Base-by-base conservation (phyloP, 75 land plant genomes). In the Selaginella moellendorffii region DNA sequence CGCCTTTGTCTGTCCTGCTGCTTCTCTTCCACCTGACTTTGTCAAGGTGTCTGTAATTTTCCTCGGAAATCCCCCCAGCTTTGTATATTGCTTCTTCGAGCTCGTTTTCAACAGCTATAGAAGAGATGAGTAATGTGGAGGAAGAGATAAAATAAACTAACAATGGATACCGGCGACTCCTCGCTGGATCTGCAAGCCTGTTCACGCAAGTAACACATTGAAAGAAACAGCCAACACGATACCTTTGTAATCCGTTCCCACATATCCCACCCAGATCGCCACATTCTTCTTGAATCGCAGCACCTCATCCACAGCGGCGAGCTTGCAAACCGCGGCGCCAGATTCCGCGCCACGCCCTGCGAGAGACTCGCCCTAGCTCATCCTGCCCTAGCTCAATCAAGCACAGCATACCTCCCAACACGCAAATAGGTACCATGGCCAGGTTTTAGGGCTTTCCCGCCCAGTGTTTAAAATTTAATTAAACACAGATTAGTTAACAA, bases 1-100 rank as follows among this genome's bases (percentile, higher is more conserved):
- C 99, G 69, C 99, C 99, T 70, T 93, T 93, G 67, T 93, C 99
- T 46, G 99, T 93, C 28, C 99, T 76, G 78, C 99, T 93, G 67
- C 99, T 93, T 61, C 96, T 84, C 12, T 76, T 77, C 99, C 99
- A 93, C 0, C 79, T 80, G 62, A 86, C 73, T 68, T 86, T 93
- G 22, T 82, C 64, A 14, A 95, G 65, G 42, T 83, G 62, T 26
- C 96, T 95, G 62, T 66, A 89, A 66, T 95, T 95, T 68, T 81
- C 82, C 12, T 83, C 85, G 28, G 72, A 77, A n/a, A 95, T 95
- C 21, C 99, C 99, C 52, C 99, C 90, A 24, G 88, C 90, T 65
- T 84, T 89, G 62, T 65, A 86, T 0, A 89, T 82, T 2, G 96
- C 96, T 54, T 36, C 68, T 62, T 95, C 99, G 29, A 95, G 66